Conservation (phyloP, 352 stramenopile genomes). For the Globisporangium perplexum region DNA sequence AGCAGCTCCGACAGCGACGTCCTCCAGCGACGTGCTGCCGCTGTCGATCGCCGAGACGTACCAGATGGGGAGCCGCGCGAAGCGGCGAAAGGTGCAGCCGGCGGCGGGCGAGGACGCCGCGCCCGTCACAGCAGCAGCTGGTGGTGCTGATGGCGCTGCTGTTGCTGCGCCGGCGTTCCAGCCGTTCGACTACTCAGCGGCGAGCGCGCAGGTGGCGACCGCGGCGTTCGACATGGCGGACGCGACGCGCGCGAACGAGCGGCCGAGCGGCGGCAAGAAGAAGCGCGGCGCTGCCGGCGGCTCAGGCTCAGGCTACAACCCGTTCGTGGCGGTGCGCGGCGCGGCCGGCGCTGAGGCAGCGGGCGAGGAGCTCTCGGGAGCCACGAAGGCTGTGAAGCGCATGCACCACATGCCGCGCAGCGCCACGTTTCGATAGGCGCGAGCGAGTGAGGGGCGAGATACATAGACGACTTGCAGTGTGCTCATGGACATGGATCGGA, state of each 20-base stretch:
- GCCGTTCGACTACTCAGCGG: constrained; percentile 53
- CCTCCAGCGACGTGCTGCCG: constrained; percentile 21
- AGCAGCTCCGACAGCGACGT: constrained; percentile 4
- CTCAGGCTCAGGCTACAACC: constrained; percentile 56
- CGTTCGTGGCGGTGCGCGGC: constrained; percentile 57
- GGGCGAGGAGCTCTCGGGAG: constrained; percentile 19
- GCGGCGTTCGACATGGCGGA: constrained; percentile 47
- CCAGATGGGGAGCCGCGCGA: constrained; percentile 57
- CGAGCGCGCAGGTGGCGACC: constrained; percentile 30
- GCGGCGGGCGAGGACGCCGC: constrained; percentile 1
- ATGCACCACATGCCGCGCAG: constrained; percentile 82
- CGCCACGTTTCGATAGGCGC: constrained; percentile 71
- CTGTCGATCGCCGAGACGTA: constrained; percentile 78
- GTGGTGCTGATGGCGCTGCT: neutral
- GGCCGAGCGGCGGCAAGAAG: constrained; percentile 13
- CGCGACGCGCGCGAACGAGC: constrained; percentile 19
- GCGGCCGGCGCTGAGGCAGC: constrained; percentile 17
- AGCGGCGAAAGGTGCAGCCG: constrained; percentile 48
- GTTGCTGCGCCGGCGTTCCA: constrained; percentile 14
- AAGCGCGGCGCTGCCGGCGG: constrained; percentile 24
- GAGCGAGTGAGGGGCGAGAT: too few relatives aligned
- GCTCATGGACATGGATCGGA: too few relatives aligned
- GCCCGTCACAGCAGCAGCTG: constrained; percentile 4
- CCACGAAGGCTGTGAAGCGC: constrained; percentile 61
- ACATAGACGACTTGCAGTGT: too few relatives aligned